These are phyloP conservation scores for Phanerochaete sordida DNA, from an alignment of 768 basidiomycete genomes.

Conservation along the genomic window DNA sequence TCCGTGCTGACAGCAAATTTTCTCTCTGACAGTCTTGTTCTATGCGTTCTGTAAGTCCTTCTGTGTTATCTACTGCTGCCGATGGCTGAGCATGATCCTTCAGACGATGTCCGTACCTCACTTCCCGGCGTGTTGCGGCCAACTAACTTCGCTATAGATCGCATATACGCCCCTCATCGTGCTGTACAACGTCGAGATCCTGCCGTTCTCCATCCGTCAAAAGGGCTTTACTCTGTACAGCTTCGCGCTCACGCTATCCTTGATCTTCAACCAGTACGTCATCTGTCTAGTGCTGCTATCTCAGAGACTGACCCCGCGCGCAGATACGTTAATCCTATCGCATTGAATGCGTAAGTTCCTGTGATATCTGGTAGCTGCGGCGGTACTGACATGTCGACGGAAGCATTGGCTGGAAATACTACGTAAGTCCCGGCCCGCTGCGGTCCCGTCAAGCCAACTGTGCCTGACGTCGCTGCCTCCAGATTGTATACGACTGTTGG, in stretches of 20 bases:
- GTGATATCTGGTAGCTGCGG: not conserved
- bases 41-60: constrained; percentile 34
- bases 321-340: constrained; percentile 40
- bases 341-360: constrained; percentile 23
- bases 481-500: constrained; percentile 40
- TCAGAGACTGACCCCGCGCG: not conserved
- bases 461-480: not conserved
- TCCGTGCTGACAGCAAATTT: not conserved
- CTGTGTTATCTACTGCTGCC: not conserved
- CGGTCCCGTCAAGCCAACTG: too few species aligned
- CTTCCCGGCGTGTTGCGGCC: too few species aligned
- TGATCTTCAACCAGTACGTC: constrained; percentile 47
- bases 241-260: constrained; percentile 39
- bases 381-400: not conserved
- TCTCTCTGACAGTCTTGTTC: constrained; percentile 29
- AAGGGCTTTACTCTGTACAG: constrained; percentile 47
- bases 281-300: not conserved
- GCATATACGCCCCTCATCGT: constrained; percentile 41
- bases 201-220: constrained; percentile 46
- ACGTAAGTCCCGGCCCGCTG: constrained; percentile 25
- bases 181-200: constrained; percentile 46
- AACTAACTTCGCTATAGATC: constrained; percentile 17
- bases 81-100: not conserved
- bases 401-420: constrained; percentile 44
- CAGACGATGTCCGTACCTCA: constrained; percentile 29